A percentile compares a stretch with the other conserved stretches of the same genome.
Evolutionary conservation across 2,329 filamentous ascomycete species (phyloP).

Genomic region (Cordyceps militaris): DNA sequence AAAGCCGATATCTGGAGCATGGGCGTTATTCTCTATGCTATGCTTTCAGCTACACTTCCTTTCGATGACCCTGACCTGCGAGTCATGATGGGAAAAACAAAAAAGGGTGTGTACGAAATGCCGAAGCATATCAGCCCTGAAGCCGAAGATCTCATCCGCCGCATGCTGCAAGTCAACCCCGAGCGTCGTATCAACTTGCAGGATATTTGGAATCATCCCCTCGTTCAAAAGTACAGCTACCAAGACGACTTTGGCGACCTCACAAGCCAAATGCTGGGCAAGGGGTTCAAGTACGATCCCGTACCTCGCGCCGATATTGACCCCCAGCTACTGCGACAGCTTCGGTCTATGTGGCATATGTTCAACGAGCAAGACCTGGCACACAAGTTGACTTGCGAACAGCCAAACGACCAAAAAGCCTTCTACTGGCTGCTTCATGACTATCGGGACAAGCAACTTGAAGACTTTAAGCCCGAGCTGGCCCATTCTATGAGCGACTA

Average conservation of each 20-base stretch:
- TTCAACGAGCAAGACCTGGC: constrained; percentile 67
- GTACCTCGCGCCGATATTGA: constrained; percentile 64
- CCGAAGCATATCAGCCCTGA: constrained; percentile 57
- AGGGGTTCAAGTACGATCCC: constrained; percentile 54
- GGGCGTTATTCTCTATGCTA: constrained; percentile 81
- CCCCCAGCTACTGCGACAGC: constrained; percentile 71
- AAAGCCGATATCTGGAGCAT: constrained; percentile 92
- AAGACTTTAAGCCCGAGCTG: constrained; percentile 76
- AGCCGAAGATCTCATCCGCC: constrained; percentile 68
- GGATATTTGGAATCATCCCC: constrained; percentile 77
- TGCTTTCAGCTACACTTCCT: constrained; percentile 75
- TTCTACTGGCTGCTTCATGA: constrained; percentile 82
- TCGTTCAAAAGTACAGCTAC: constrained; percentile 77
- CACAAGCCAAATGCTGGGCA: constrained; percentile 48
- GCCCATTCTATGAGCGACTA: constrained; percentile 88
- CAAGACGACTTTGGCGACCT: constrained; percentile 58
- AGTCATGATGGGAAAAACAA: constrained; percentile 55
- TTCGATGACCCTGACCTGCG: constrained; percentile 65
- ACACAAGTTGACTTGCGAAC: constrained; percentile 56
- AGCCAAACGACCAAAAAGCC: constrained; percentile 82
- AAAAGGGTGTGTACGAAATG: constrained; percentile 54
- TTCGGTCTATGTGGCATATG: constrained; percentile 88
- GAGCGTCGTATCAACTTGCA: constrained; percentile 70
- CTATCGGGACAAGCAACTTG: constrained; percentile 76
- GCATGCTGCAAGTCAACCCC: constrained; percentile 74